Base-by-base conservation (phyloP, 176 grass and related monocot genomes). In the Oryza meyeriana region DNA sequence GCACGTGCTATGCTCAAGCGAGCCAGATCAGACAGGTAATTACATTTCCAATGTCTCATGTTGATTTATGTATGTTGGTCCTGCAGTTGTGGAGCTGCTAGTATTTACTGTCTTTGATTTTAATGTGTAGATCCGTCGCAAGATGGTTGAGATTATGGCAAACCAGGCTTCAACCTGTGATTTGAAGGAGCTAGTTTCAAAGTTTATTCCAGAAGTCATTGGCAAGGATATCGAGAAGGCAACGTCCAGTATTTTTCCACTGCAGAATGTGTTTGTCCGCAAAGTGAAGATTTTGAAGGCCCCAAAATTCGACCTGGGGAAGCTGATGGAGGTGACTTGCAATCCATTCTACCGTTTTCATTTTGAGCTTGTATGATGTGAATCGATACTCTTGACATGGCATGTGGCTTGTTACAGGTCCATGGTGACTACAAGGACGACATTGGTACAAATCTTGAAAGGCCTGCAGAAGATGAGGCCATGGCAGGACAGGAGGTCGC, bases 141-240 rank as follows among this genome's bases (percentile, higher is more conserved):
- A 98, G 76, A 98, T 98, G 95, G 91, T 92, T 55, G 95, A 98
- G 58, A 98, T 98, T 44, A 98, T 98, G 95, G 85, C 75, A 6
- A 93, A 86, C 86, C 95, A 98, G 47, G 85, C 93, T 42, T 77
- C 95, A 8, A 75, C 88, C 2, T 98, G 95, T 55, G 95, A 98
- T 72, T 62, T 98, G 14, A 98, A 98, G 64, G 95, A 98, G 22
- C 83, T 95, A 7, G 95, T 98, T 10, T 78, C 78, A 8, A 98
- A 98, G 73, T 98, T 98, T 63, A 98, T 98, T 17, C 95, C 95
- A 22, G 95, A 98, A 24, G 85, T 91, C 0, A 98, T 98, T 7
- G 95, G 95, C 0, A 98, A 98, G 73, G 95, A 98, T 79, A 95
- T 98, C 24, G 95, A 98, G 84, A 98, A 98, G 82, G 61, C 92